These are phyloP conservation scores for Lipomyces anomalus DNA, from an alignment of 805 yeast genomes.

Conservation along the genomic window DNA sequence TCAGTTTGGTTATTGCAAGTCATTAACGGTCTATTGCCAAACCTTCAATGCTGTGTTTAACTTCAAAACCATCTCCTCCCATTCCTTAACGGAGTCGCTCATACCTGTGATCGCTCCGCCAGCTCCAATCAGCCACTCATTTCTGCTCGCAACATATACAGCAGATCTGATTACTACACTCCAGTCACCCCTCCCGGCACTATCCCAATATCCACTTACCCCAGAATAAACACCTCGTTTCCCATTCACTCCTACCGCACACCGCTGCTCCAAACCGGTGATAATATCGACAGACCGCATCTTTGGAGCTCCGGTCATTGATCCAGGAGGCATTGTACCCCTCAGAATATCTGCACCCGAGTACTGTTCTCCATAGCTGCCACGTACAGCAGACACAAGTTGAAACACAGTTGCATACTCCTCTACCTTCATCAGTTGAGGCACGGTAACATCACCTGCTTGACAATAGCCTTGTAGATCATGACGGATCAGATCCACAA, in stretches of 20 bases:
- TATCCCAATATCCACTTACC: conserved; percentile 91
- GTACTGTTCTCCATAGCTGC: conserved; percentile 42
- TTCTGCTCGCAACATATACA: conserved; percentile 45
- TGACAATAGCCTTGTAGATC: conserved; percentile 68
- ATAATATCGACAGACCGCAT: conserved; percentile 82
- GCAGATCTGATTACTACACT: conserved; percentile 87
- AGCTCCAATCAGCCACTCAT: conserved; percentile 83
- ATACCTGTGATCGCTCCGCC: conserved; percentile 96
- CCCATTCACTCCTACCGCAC: no score
- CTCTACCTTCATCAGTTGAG: conserved; percentile 83
- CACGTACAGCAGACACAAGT: conserved; percentile 81
- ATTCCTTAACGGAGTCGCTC: conserved; percentile 76
- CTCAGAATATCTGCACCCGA: conserved; percentile 75
- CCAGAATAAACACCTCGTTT: conserved; percentile 88
- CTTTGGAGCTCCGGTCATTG: conserved; percentile 99
- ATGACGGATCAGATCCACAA: conserved; percentile 90
- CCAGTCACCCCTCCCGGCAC: conserved; percentile 87
- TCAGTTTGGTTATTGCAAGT: no score
- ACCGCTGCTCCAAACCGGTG: conserved; percentile 51
- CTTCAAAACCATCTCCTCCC: conserved; percentile 85
- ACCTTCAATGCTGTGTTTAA: no score
- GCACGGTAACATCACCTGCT: conserved; percentile 53
- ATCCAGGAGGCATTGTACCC: conserved; percentile 89
- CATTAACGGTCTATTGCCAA: no score
- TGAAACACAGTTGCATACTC: conserved; percentile 90